phyloP scores from a whole-genome alignment of 73 alveolate species.

The Paramecium sexaurelia region DNA sequence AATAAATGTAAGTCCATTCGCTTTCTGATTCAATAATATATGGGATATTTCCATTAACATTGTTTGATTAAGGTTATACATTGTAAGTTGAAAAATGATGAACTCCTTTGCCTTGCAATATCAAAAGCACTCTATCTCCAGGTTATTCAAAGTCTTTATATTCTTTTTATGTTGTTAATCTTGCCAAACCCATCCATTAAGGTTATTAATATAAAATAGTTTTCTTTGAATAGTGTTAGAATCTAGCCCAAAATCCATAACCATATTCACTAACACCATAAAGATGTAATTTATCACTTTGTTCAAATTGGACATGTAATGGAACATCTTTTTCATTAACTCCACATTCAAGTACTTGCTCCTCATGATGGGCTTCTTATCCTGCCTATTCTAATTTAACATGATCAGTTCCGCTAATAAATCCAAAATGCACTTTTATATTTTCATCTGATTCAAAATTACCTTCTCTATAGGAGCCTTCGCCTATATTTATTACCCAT shows the following conservation, averaged over 20 bases:
- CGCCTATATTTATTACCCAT: slow-evolving; percentile 41
- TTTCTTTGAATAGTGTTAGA: not conserved
- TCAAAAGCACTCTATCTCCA: slow-evolving; percentile 40
- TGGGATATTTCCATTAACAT: slow-evolving; percentile 33
- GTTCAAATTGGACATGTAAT: slow-evolving; percentile 17
- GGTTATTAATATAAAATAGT: not conserved
- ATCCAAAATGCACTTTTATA: slow-evolving; percentile 12
- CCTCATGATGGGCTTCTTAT: slow-evolving; percentile 50
- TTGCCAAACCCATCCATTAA: slow-evolving; percentile 49
- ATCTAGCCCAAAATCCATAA: slow-evolving; percentile 46
- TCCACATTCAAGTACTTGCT: slow-evolving; percentile 15
- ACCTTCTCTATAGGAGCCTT: slow-evolving; percentile 36
- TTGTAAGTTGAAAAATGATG: slow-evolving; percentile 47
- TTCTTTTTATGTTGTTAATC: slow-evolving; percentile 22
- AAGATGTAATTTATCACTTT: slow-evolving; percentile 29
- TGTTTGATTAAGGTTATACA: not conserved
- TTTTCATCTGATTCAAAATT: not conserved
- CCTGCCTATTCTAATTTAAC: slow-evolving; percentile 11
- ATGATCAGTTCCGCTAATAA: slow-evolving; percentile 45
- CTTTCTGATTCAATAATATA: not conserved
- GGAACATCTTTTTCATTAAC: not conserved
- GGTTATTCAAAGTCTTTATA: slow-evolving; percentile 39
- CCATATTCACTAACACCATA: slow-evolving; percentile 43
- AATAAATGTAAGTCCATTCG: slow-evolving; percentile 35
- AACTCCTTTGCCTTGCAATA: not conserved